Percentiles rank a stretch among this genome's conserved stretches.
Evolutionary conservation across 345 rosid species (phyloP).

Genomic region (Populus pruinosa): DNA sequence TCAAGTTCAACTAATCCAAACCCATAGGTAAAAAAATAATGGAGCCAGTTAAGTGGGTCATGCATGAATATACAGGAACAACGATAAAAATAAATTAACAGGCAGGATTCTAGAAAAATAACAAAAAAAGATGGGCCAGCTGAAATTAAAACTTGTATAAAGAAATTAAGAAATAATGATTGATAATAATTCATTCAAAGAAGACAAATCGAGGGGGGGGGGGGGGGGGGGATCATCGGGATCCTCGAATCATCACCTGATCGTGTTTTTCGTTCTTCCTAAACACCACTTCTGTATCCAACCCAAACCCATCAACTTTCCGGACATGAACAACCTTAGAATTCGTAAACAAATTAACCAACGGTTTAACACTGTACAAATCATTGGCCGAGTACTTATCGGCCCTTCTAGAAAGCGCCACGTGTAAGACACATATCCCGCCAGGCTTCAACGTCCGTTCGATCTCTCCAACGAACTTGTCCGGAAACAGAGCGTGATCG

Average conservation of each 20-base stretch:
- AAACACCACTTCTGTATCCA: constrained; percentile 86
- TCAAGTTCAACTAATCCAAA: too few relatives aligned
- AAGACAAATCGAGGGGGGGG: neutral
- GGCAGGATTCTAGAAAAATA: neutral
- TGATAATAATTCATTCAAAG: neutral
- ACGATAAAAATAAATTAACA: neutral
- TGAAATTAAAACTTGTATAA: too few relatives aligned
- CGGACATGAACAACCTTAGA: constrained; percentile 60
- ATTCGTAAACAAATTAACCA: constrained; percentile 46
- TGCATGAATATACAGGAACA: too few relatives aligned
- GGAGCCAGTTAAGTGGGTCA: too few relatives aligned
- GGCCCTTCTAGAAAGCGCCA: constrained; percentile 52
- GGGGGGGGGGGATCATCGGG: neutral
- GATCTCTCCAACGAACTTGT: constrained; percentile 68
- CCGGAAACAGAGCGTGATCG: constrained; percentile 82
- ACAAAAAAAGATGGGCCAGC: neutral
- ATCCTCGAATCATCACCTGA: constrained; percentile 7
- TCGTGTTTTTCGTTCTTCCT: constrained; percentile 34
- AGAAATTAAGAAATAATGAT: neutral
- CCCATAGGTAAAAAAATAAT: too few relatives aligned
- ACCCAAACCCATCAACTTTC: constrained; percentile 85
- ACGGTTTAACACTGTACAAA: constrained; percentile 51
- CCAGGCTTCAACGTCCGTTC: constrained; percentile 74
- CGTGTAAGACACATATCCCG: constrained; percentile 72
- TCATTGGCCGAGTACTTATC: constrained; percentile 95